Evolutionary conservation across 495 filamentous ascomycete genomes (phyloP).

Genomic region (Hypoxylon fragiforme): DNA sequence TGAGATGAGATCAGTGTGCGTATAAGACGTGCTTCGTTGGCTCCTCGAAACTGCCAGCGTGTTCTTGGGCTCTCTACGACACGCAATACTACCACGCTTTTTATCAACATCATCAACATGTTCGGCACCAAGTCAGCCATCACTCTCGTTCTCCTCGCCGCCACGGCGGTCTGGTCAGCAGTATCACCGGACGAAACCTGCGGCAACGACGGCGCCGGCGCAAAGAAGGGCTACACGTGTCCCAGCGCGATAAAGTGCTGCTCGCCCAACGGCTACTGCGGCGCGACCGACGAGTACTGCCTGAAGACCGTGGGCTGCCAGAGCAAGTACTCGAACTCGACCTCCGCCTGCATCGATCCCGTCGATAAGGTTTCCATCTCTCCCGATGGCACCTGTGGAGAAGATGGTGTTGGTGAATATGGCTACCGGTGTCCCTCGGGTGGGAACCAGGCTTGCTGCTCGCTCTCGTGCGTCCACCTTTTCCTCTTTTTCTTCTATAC

Average conservation of each 20-base stretch:
- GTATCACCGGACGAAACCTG: constrained; percentile 44
- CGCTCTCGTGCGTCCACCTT: constrained; percentile 33
- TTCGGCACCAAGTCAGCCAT: constrained; percentile 12
- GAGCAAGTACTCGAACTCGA: constrained; percentile 38
- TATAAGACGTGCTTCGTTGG: background rate
- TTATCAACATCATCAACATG: constrained; percentile 12
- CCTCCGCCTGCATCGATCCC: constrained; percentile 36
- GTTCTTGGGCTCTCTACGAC: background rate
- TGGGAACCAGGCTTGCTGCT: constrained; percentile 36
- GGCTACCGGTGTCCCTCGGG: constrained; percentile 40
- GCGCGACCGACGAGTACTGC: constrained; percentile 41
- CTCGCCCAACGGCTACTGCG: constrained; percentile 44
- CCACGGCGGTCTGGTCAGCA: constrained; percentile 39
- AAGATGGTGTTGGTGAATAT: constrained; percentile 33
- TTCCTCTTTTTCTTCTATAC: background rate
- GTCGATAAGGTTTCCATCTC: constrained; percentile 33
- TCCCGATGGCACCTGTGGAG: constrained; percentile 43
- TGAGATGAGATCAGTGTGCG: background rate
- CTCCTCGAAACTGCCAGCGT: background rate
- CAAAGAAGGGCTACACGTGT: constrained; percentile 41
- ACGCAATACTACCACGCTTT: background rate
- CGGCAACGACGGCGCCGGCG: constrained; percentile 31
- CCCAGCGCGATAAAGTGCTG: constrained; percentile 39
- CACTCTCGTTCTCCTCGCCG: constrained; percentile 13
- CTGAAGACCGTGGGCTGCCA: constrained; percentile 42